These are phyloP conservation scores for Sporothrix schenckii DNA, from an alignment of 2,329 filamentous ascomycete genomes.

Conservation along the genomic window DNA sequence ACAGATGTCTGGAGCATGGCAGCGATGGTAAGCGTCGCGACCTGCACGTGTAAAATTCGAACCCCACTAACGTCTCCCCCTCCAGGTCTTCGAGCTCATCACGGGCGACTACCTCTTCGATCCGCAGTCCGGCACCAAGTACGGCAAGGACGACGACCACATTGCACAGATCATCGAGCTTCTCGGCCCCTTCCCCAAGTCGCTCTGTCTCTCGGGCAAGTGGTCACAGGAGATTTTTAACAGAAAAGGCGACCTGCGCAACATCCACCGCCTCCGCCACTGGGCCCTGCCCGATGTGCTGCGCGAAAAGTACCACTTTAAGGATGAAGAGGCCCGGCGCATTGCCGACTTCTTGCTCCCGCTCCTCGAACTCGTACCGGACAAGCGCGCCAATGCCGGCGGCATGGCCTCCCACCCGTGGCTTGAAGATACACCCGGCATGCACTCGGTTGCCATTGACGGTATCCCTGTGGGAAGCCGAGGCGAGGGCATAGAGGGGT, in stretches of 20 bases:
- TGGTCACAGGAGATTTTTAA: constrained; percentile 99
- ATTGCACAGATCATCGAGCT: constrained; percentile 99
- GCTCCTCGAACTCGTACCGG: constrained; percentile 87
- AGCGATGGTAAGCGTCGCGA: constrained; percentile 71
- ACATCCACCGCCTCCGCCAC: constrained; percentile 93
- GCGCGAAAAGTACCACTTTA: constrained; percentile 95
- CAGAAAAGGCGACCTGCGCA: constrained; percentile 92
- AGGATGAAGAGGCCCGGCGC: constrained; percentile 74
- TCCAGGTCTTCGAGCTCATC: constrained; percentile 91
- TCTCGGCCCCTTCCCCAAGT: constrained; percentile 89
- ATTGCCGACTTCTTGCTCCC: constrained; percentile 82
- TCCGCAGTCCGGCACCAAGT: constrained; percentile 96
- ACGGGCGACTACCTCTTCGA: constrained; percentile 99
- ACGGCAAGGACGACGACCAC: constrained; percentile 98
- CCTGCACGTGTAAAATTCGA: neutral
- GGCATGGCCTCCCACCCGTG: constrained; percentile 89
- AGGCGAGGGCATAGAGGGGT: constrained; percentile 92
- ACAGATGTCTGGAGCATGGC: constrained; percentile 99
- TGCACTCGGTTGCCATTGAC: constrained; percentile 77
- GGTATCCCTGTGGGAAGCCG: constrained; percentile 75
- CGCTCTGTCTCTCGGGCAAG: constrained; percentile 87
- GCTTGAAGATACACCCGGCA: constrained; percentile 82
- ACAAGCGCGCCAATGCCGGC: constrained; percentile 89
- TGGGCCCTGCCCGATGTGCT: constrained; percentile 94
- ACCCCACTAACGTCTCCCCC: constrained; percentile 16